Conservation (phyloP, 345 rosid species). For the Brassica incana region DNA sequence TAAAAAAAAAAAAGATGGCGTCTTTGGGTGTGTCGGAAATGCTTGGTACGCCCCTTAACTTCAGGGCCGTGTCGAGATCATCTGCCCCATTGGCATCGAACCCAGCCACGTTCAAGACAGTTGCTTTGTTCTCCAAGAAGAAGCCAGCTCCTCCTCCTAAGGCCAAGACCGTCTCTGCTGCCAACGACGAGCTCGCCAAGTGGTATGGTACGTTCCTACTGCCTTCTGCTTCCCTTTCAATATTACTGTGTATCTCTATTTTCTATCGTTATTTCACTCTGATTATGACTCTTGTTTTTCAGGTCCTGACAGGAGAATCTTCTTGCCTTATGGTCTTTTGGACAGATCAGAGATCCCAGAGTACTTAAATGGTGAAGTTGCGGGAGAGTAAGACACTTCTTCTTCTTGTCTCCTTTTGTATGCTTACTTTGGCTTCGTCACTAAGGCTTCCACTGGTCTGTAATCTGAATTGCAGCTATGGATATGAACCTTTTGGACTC, state of each 20-base stretch:
- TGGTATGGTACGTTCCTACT: constrained; percentile 77
- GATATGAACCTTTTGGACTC: constrained; percentile 94
- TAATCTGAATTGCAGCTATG: constrained; percentile 59
- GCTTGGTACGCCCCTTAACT: constrained; percentile 74
- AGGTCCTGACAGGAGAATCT: constrained; percentile 98
- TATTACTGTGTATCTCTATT: background rate
- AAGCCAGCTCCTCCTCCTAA: constrained; percentile 64
- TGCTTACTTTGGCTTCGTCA: background rate
- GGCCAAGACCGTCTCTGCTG: constrained; percentile 50
- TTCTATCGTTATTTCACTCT: background rate
- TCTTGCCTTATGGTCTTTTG: constrained; percentile 92
- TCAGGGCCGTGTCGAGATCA: constrained; percentile 49
- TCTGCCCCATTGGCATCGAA: constrained; percentile 58
- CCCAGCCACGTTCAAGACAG: constrained; percentile 65
- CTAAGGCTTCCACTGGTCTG: background rate
- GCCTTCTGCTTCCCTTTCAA: background rate
- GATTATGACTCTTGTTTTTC: constrained; percentile 19
- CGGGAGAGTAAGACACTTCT: constrained; percentile 56
- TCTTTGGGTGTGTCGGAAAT: constrained; percentile 84
- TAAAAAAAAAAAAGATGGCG: constrained; percentile 38
- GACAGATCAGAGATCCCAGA: constrained; percentile 96
- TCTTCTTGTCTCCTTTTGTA: background rate
- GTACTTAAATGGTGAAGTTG: constrained; percentile 94
- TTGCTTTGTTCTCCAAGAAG: constrained; percentile 87
- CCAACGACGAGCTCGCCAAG: constrained; percentile 87